Base-by-base conservation (phyloP, 345 rosid genomes). In the Populus davidiana region DNA sequence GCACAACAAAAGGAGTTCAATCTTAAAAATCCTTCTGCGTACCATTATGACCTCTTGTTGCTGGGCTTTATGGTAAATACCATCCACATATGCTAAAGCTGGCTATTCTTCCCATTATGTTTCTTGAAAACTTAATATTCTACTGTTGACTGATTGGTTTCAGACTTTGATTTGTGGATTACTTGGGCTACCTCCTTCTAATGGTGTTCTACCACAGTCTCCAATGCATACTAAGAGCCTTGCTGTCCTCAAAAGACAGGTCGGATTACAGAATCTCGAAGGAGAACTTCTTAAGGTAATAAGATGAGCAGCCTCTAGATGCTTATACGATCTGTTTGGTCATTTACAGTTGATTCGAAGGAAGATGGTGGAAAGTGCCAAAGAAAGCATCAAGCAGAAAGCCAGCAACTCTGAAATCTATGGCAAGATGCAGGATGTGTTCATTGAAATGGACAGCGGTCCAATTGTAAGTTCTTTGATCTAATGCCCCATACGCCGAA, bases 211-310 rank as follows among this genome's bases (percentile, higher is more conserved):
- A 3, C 98, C 97, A n/a, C 97, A 94, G 70, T 90, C 97, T 75
- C 98, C 98, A 10, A 92, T 92, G 98, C 98, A 94, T 78, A 88
- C 96, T 12, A 93, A 93, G 81, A 93, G 98, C 84, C 94, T 89
- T 4, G 89, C 98, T 44, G 90, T 88, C 75, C 91, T 94, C 52
- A 87, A 88, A 81, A 74, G 88, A 80, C 93, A 88, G 91, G 97
- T 90, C 12, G 20, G 80, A 76, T 43, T 43, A 21, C 44, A 62
- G 36, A 29, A 33, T 75, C 44, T 35, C 11, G 41, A 39, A 23
- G 2, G 54, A n/a, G 4, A 23, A 44, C 18, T 41, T 38, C 67
- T 17, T 41, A 52, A 67, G 14, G 35, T 66, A 29, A 47, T n/a
- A 2, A 11, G 27, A 14, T 47, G 23, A 44, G 50, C 49, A 14